phyloP scores from a whole-genome alignment of 2,329 filamentous ascomycete species.

The Remersonia thermophila region DNA sequence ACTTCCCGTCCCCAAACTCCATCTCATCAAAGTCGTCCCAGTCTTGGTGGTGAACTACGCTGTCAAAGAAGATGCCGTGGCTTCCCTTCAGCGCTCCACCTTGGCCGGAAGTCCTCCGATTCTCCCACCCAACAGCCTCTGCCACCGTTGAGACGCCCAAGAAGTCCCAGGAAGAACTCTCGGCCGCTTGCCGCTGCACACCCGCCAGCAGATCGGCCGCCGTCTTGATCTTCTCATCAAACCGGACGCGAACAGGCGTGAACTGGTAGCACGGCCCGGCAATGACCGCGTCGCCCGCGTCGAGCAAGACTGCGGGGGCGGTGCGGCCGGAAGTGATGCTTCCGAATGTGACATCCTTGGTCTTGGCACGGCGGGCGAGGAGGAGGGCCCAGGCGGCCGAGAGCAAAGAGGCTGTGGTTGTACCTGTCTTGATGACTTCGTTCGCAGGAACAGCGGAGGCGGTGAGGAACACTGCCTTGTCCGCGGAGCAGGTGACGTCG shows the following conservation, averaged over 20 bases:
- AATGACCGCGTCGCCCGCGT: slow-evolving; percentile 41
- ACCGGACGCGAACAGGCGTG: slow-evolving; percentile 48
- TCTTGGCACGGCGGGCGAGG: slow-evolving; percentile 42
- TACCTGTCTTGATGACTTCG: slow-evolving; percentile 31
- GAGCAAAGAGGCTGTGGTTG: slow-evolving; percentile 52
- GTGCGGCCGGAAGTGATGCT: slow-evolving; percentile 54
- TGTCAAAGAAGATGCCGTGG: slow-evolving; percentile 33
- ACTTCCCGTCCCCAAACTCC: slow-evolving; percentile 24
- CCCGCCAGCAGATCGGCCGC: slow-evolving; percentile 37
- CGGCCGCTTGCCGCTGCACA: slow-evolving; percentile 45
- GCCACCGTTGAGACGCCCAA: slow-evolving; percentile 42
- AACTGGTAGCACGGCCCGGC: slow-evolving; percentile 57
- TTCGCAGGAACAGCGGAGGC: slow-evolving; percentile 31
- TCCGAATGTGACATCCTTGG: slow-evolving; percentile 50
- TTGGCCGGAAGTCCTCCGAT: slow-evolving; percentile 24
- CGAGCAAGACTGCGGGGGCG: slow-evolving; percentile 36
- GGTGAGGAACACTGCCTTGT: slow-evolving; percentile 13
- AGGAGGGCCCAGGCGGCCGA: slow-evolving; percentile 54
- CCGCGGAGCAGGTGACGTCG: slow-evolving; percentile 17
- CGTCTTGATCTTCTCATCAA: slow-evolving; percentile 25
- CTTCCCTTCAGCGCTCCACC: slow-evolving; percentile 5
- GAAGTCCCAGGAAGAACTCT: slow-evolving; percentile 38
- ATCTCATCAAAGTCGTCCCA: slow-evolving; percentile 30
- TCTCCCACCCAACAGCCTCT: slow-evolving; percentile 29
- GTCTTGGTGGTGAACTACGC: slow-evolving; percentile 43